Percentiles rank a stretch among this genome's conserved stretches.
Evolutionary conservation across 139 green algal genomes (phyloP).

Genomic region (Closterium sp.): DNA sequence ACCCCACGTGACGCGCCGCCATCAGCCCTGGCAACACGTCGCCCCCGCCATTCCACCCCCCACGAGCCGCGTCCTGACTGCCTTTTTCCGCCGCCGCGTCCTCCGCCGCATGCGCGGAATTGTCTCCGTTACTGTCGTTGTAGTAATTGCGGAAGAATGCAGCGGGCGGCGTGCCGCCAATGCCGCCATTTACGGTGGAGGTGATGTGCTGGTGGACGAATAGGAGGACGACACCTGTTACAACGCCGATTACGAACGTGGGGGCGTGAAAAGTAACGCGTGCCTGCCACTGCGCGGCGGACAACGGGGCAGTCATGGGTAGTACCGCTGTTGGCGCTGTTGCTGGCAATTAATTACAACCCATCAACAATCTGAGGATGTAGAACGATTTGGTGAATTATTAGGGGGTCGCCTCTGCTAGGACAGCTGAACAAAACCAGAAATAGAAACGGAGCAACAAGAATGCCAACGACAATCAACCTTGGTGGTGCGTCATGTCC

Average conservation of each 20-base stretch:
- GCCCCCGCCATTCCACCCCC: not conserved
- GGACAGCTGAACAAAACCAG: too few relatives aligned
- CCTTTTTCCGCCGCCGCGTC: not conserved
- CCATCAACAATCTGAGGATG: too few relatives aligned
- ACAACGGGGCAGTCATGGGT: not conserved
- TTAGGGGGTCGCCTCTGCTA: too few relatives aligned
- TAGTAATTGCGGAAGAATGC: not conserved
- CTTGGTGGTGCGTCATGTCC: too few relatives aligned
- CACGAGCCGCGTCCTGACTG: too few relatives aligned
- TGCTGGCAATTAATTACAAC: not conserved
- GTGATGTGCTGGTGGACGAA: not conserved
- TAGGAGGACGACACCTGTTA: not conserved
- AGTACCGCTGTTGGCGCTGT: not conserved
- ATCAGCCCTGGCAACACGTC: not conserved
- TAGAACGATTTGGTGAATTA: too few relatives aligned
- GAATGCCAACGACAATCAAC: too few relatives aligned
- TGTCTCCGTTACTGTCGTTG: not conserved
- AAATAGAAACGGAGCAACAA: too few relatives aligned
- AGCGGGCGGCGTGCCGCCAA: not conserved
- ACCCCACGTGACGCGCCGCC: not conserved
- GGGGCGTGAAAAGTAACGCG: not conserved
- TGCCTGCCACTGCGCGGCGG: not conserved
- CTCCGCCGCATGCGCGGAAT: not conserved
- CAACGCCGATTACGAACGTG: not conserved
- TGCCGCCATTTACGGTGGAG: not conserved